Evolutionary conservation across 805 yeast genomes (phyloP).

Genomic region (Nakazawaea molendinolei): DNA sequence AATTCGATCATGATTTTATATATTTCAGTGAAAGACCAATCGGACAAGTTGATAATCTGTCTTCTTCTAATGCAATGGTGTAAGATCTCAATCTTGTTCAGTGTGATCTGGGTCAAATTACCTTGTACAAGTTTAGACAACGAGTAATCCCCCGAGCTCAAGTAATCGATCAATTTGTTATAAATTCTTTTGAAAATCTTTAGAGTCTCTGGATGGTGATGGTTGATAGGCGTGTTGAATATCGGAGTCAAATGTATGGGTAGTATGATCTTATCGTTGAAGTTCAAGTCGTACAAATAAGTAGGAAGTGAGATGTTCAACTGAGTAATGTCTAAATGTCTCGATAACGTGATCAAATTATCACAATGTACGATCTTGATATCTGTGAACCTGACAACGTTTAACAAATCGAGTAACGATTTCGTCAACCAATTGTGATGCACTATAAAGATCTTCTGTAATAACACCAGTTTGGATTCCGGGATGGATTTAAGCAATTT

Average conservation of each 20-base stretch:
- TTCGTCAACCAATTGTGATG: constrained; percentile 90
- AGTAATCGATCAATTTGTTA: constrained; percentile 26
- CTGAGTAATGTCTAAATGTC: constrained; percentile 64
- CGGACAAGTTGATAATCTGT: constrained; percentile 45
- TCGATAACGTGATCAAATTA: constrained; percentile 29
- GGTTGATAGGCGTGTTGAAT: constrained; percentile 24
- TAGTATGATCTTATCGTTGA: constrained; percentile 41
- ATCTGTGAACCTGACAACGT: constrained; percentile 37
- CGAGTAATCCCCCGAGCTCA: constrained; percentile 11
- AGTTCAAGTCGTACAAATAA: constrained; percentile 58
- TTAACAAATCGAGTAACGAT: constrained; percentile 64
- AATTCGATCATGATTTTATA: constrained; percentile 24
- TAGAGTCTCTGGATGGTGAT: constrained; percentile 18
- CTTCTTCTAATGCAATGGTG: constrained; percentile 39
- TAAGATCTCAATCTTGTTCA: constrained; percentile 34
- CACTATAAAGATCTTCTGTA: constrained; percentile 66
- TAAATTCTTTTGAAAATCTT: constrained; percentile 25
- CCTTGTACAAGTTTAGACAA: constrained; percentile 1
- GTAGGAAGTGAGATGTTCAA: constrained; percentile 72
- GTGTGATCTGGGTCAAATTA: not conserved
- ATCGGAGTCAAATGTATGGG: constrained; percentile 33
- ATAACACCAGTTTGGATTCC: constrained; percentile 40
- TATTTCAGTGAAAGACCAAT: constrained; percentile 41
- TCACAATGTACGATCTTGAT: constrained; percentile 27
- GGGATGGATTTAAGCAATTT: constrained; percentile 51